Evolutionary conservation across 768 basidiomycete genomes (phyloP).

Genomic region (Termitomyces sp.): DNA sequence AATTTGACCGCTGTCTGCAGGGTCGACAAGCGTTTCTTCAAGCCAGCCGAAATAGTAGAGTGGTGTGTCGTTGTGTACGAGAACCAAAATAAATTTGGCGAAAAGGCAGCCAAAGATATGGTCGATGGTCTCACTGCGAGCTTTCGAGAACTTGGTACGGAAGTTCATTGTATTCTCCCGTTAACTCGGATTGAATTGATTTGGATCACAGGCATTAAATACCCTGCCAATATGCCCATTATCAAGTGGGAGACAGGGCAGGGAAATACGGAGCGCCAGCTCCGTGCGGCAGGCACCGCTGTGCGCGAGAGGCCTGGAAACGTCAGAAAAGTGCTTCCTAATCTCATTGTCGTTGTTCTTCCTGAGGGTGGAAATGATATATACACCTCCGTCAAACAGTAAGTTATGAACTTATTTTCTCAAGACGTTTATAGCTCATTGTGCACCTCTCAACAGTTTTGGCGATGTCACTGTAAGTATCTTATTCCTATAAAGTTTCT

Average conservation of each 20-base stretch:
- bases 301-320: constrained; percentile 33
- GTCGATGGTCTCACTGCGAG: constrained; percentile 44
- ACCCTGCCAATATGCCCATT: constrained; percentile 36
- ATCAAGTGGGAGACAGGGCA: constrained; percentile 57
- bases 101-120: constrained; percentile 46
- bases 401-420: constrained; percentile 21
- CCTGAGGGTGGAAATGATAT: constrained; percentile 75
- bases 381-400: constrained; percentile 79
- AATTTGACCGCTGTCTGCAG: constrained; percentile 26
- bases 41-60: constrained; percentile 43
- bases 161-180: not conserved
- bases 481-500: not conserved
- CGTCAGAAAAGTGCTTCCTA: constrained; percentile 30
- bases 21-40: constrained; percentile 70
- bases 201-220: constrained; percentile 47
- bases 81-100: constrained; percentile 48
- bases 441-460: constrained; percentile 41
- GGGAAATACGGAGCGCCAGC: constrained; percentile 45
- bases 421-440: not conserved
- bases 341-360: constrained; percentile 61
- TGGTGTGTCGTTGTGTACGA: constrained; percentile 73
- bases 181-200: not conserved
- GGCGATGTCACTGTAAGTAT: constrained; percentile 56
- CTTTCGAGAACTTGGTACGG: constrained; percentile 57
- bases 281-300: constrained; percentile 46